Evolutionary conservation across 2,329 filamentous ascomycete genomes (phyloP).

Genomic region (Cercospora sesami): DNA sequence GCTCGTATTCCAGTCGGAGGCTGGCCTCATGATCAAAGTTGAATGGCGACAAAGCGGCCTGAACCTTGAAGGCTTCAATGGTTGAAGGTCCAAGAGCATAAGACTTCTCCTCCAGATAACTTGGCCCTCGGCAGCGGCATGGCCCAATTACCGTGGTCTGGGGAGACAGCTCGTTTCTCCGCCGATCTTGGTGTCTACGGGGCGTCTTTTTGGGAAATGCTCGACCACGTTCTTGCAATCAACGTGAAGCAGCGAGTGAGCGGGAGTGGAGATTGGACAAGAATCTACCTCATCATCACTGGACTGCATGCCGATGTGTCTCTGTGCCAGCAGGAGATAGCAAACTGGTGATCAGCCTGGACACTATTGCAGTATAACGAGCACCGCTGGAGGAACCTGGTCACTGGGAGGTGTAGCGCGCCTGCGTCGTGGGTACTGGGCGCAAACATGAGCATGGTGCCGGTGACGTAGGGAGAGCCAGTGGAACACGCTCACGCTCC

Average conservation of each 20-base stretch:
- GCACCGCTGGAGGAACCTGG: background rate
- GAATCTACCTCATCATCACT: background rate
- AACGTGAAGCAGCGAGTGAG: constrained; percentile 1
- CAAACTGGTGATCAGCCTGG: background rate
- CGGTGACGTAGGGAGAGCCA: background rate
- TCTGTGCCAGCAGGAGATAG: background rate
- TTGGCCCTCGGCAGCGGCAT: background rate
- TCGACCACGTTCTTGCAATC: constrained; percentile 9
- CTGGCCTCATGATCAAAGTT: background rate
- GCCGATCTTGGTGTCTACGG: background rate
- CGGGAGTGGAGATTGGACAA: constrained; percentile 5
- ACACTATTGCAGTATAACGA: background rate
- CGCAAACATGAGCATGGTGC: background rate
- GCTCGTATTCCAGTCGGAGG: background rate
- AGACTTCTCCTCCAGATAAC: background rate
- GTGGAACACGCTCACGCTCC: background rate
- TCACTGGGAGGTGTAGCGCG: background rate
- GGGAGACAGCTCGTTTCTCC: background rate
- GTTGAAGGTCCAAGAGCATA: background rate
- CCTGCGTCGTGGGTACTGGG: background rate
- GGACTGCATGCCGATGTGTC: background rate
- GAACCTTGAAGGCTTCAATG: background rate
- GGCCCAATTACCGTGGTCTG: background rate
- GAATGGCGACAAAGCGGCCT: background rate
- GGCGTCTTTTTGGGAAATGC: background rate